Evolutionary conservation across 257 asterid species (phyloP).

Genomic region (Agastache rugosa): DNA sequence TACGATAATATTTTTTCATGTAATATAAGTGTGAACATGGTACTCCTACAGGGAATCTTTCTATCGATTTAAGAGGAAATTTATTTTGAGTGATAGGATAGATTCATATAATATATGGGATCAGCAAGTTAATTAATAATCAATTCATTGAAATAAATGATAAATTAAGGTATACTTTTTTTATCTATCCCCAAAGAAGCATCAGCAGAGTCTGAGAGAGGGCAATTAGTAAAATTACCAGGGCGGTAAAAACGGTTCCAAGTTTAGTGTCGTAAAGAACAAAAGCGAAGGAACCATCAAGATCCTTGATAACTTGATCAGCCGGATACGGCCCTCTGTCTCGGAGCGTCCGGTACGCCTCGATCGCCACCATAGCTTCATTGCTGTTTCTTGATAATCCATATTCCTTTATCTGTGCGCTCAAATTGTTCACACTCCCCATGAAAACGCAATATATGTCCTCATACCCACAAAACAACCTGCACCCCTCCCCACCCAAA

Average conservation of each 20-base stretch:
- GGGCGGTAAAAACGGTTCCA: conserved; percentile 79
- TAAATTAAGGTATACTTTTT: too few species aligned
- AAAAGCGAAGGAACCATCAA: conserved; percentile 81
- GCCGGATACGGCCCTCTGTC: conserved; percentile 96
- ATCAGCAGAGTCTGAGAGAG: too few species aligned
- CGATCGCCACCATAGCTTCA: conserved; percentile 86
- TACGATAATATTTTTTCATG: too few species aligned
- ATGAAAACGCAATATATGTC: conserved; percentile 71
- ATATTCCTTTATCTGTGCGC: conserved; percentile 69
- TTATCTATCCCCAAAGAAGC: too few species aligned
- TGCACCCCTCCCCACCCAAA: conserved; percentile 15
- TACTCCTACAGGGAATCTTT: too few species aligned
- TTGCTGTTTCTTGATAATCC: conserved; percentile 66
- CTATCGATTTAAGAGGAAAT: too few species aligned
- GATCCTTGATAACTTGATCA: conserved; percentile 82
- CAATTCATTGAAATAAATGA: too few species aligned
- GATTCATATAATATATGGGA: too few species aligned
- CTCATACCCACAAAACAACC: conserved; percentile 78
- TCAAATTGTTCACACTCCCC: conserved; percentile 79
- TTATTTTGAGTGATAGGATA: too few species aligned
- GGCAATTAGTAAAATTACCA: conserved; percentile 37
- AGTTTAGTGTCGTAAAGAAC: conserved; percentile 71
- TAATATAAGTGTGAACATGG: too few species aligned
- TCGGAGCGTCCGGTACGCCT: conserved; percentile 77
- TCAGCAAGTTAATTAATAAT: too few species aligned